Evolutionary conservation across 345 rosid genomes (phyloP), one percentile per base, ranked within the genome.

Genomic region (Linum usitatissimum): DNA sequence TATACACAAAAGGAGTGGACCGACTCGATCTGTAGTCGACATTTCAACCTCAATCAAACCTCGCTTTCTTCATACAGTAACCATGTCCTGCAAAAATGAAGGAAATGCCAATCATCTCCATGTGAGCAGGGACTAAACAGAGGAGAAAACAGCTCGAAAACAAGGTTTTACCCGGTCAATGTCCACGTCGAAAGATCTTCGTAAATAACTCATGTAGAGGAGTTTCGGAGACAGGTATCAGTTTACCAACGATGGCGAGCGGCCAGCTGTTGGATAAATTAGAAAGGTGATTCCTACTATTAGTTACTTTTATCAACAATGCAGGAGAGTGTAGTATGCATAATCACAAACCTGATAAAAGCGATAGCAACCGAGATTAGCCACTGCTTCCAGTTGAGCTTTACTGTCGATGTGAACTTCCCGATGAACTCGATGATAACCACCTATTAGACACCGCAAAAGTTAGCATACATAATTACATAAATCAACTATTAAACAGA

Each of bases 391-490:
- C 97, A 87, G 30, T 77, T 63, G 28, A 92, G 78, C 73, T 62
- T 67, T 66, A 80, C 93, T 0, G 98, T 92, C 2, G 60, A 57
- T 3, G 93, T 81, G 71, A 92, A 92, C 55, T 81, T 83, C 19
- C 98, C 96, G 0, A 92, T 83, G 70, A 88, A 88, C 74, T 84
- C 84, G n/a, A 73, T 60, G n/a, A 73, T 73, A 48, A 73, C 34
- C 18, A 73, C 38, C 76, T 73, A 10, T 20, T 66, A 5, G 21
- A 61, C 18, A 55, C 9, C 34, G 4, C 19, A 6, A 40, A 21
- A n/a, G n/a, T 34, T 62, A 30, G 12, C 31, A 18, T 4, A 64
- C 4, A 4, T 30, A 36, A 55, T 7, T n/a, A 10, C 56, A 23
- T 23, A 23, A 23, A 23, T 1, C 31, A 19, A 30, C 17, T 38